Percentiles rank a stretch among this genome's conserved stretches.
phyloP scores from a whole-genome alignment of 495 filamentous ascomycete species.

The Neurospora hispaniola region DNA sequence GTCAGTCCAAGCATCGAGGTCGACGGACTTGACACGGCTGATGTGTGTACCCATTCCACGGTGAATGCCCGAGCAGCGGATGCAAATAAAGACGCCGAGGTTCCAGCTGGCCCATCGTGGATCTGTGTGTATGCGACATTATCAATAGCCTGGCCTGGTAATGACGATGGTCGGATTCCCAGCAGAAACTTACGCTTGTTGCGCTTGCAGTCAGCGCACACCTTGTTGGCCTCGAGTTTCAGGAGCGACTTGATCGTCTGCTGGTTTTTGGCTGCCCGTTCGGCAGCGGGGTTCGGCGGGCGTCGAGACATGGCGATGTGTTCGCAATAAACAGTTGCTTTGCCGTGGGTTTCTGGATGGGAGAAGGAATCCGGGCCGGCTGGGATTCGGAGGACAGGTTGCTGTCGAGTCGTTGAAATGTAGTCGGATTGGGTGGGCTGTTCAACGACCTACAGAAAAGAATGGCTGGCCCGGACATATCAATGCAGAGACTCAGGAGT shows the following conservation, averaged over 20 bases:
- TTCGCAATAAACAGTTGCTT: neutral
- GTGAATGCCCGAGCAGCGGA: conserved; percentile 96
- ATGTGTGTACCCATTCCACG: conserved; percentile 98
- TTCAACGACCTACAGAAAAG: neutral
- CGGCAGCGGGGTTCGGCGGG: conserved; percentile 58
- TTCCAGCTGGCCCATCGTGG: conserved; percentile 99
- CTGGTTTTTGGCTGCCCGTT: conserved; percentile 79
- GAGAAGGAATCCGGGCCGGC: neutral
- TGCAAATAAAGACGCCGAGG: conserved; percentile 89
- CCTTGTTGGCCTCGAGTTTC: conserved; percentile 89
- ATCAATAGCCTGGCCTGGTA: conserved; percentile 7
- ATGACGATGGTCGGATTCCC: neutral
- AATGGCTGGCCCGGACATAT: neutral
- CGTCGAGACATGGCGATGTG: conserved; percentile 71
- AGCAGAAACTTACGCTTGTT: conserved; percentile 72
- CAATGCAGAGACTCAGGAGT: neutral
- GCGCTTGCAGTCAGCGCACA: conserved; percentile 95
- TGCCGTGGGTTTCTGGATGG: neutral
- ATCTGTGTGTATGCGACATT: conserved; percentile 38
- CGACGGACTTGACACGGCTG: conserved; percentile 93
- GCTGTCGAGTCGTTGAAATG: neutral
- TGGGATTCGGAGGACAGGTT: neutral
- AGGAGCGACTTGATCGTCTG: conserved; percentile 82
- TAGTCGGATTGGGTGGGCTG: neutral
- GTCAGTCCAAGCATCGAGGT: conserved; percentile 96